Evolutionary conservation across 768 basidiomycete genomes (phyloP), one percentile per base, ranked within the genome.

Genomic region (Boletus sp.): DNA sequence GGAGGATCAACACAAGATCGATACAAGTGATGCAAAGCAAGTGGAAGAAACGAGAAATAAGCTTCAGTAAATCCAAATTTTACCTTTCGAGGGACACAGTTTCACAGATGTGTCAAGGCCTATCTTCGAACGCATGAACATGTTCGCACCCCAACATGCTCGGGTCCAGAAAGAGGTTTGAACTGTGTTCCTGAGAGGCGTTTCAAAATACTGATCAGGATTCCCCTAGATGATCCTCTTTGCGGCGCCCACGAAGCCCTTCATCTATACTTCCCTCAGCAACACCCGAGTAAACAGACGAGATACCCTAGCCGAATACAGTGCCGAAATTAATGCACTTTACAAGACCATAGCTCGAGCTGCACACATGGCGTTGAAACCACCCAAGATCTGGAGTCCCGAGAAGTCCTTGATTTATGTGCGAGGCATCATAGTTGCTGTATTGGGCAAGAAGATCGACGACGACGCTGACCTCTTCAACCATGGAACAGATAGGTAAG

Each of bases 151-250:
- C 9, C 59, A 61, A 30, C 59, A 64, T 4, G 53, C 62, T 29
- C 62, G 62, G 17, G 46, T 63, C 1, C 63, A 61, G 29, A 64
- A 61, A 25, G 62, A 63, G 62, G 62, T 64, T 39, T 19, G 55
- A 15, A 5, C 4, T 19, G 13, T 35, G 5, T 46, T 37, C 19
- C 7, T 19, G 1, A 19, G 30, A 51, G 0, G 9, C 13, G 15
- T 47, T 44, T 30, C 13, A 11, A 35, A 9, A 45, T 25, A 19
- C 17, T 9, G 11, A 60, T 30, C 10, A 11, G 4, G 27, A 17
- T 34, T 35, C 3, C 5, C 8, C 5, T 15, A 63, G 62, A 63
- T 64, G 62, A 54, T 61, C 25, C 47, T 63, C 25, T 54, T 63
- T 13, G 34, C 62, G 1, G 15, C 46, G 0, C 43, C 45, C 29